Evolutionary conservation across 169 alveolate species (phyloP).

Genomic region (Plasmodium sp.): DNA sequence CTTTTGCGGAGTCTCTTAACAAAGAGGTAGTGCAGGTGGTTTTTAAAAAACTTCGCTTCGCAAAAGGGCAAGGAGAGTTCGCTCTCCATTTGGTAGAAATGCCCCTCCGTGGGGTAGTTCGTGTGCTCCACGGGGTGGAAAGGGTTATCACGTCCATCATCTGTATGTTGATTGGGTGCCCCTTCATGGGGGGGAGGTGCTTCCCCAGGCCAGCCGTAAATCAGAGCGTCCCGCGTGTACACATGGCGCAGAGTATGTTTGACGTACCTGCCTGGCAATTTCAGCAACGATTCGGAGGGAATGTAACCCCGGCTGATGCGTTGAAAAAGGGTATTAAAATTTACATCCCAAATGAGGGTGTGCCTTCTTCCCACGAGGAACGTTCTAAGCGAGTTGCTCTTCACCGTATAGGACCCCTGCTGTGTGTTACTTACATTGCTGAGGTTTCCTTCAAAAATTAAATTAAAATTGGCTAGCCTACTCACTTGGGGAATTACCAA

Average conservation of each 20-base stretch:
- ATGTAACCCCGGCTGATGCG: conserved; percentile 16
- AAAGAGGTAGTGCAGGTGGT: conserved; percentile 27
- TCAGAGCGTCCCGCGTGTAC: conserved; percentile 13
- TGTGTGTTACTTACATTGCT: conserved; percentile 31
- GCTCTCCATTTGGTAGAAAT: conserved; percentile 43
- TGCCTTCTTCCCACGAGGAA: conserved; percentile 10
- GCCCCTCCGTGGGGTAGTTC: conserved; percentile 45
- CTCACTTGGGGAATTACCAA: conserved; percentile 26
- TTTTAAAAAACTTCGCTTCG: conserved; percentile 41
- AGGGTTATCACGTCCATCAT: not conserved
- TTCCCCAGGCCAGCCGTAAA: not conserved
- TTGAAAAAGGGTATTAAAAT: conserved; percentile 18
- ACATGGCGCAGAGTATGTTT: conserved; percentile 23
- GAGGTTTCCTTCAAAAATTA: conserved; percentile 23
- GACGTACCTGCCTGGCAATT: not conserved
- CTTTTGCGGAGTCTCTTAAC: conserved; percentile 9
- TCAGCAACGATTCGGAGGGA: conserved; percentile 16
- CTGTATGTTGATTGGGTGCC: not conserved
- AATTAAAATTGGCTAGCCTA: not conserved
- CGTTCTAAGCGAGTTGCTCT: conserved; percentile 13
- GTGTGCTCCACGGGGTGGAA: not conserved
- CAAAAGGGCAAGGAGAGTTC: conserved; percentile 69
- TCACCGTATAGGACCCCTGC: conserved; percentile 11
- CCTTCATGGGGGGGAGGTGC: not conserved
- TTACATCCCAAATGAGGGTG: conserved; percentile 29